phyloP scores from a whole-genome alignment of 805 yeast genomes.

The Teunomyces kruisii region DNA sequence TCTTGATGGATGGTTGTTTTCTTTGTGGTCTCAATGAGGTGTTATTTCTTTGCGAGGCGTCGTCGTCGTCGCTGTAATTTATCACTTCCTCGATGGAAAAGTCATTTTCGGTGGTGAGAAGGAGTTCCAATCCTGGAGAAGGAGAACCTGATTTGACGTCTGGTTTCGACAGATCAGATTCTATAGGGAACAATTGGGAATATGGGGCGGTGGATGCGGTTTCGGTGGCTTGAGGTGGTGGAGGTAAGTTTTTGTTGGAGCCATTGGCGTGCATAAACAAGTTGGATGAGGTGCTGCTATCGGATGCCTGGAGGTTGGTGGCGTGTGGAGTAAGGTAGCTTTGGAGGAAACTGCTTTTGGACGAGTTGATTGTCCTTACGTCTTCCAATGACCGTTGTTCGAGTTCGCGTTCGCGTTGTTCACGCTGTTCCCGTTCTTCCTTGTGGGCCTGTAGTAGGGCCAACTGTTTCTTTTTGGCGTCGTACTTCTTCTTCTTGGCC shows the following conservation, averaged over 20 bases:
- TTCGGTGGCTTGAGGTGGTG: conserved; percentile 1
- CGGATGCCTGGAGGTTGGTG: conserved; percentile 5
- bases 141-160: not conserved
- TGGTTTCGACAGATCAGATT: conserved; percentile 15
- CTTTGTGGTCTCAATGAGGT: conserved; percentile 11
- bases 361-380: conserved; percentile 7
- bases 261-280: not conserved
- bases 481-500: conserved; percentile 70
- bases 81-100: conserved; percentile 40
- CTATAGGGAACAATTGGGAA: conserved; percentile 6
- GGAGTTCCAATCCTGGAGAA: not conserved
- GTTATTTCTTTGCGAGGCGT: conserved; percentile 5
- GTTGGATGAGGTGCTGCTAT: not conserved
- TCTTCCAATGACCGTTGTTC: conserved; percentile 7
- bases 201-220: conserved; percentile 1
- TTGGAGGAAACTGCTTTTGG: conserved; percentile 11
- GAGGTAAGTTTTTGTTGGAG: conserved; percentile 9
- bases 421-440: conserved; percentile 22
- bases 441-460: conserved; percentile 28
- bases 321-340: conserved; percentile 10
- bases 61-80: conserved; percentile 40
- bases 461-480: conserved; percentile 40
- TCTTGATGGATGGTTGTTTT: conserved; percentile 1
- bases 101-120: conserved; percentile 2
- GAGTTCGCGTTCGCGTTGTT: conserved; percentile 12